Base-by-base conservation (phyloP, 2,329 filamentous ascomycete genomes). In the Pyrenophora teres region DNA sequence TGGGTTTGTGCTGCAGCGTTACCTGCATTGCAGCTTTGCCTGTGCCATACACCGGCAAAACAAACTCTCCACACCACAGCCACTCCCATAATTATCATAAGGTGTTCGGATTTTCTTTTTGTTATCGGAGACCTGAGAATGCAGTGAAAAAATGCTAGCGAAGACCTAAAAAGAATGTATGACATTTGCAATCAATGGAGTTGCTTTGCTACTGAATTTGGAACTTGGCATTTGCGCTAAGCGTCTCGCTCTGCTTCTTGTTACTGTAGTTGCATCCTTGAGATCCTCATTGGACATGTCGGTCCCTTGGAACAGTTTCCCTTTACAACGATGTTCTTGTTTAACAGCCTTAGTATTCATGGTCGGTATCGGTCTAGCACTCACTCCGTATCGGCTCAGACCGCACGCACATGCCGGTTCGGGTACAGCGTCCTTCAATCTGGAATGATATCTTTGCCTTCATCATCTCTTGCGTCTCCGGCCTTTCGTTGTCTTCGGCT, bases 321-420 rank as follows among this genome's bases (percentile, higher is more conserved):
- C 32, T 21, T 16, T 43, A 30, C 35, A 48, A 30, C 44, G 9
- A 12, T 38, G 40, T 9, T 38, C 16, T 32, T 16, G 9, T n/a
- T 32, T 39, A 18, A 13, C 39, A 31, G 46, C 19, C 33, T 48
- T 35, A 21, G 27, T 49, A 13, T 39, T 27, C 23, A 52, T 39
- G n/a, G 9, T 49, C 30, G 13, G 4, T 35, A 16, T 49, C 39
- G 16, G 45, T 32, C 33, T 40, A 30, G 23, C 27, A 35, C 40
- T 47, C 27, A 23, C 27, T 31, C 33, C 45, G 10, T 21, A 35
- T 35, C 30, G n/a, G 31, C 40, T 35, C 6, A 30, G 21, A 27
- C 13, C 10, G 30, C 33, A 40, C 7, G 33, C 39, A 23, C 23
- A 25, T 8, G 16, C 37, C 19, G 19, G 21, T 19, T 48, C 25